phyloP scores from a whole-genome alignment of 306 rosid species.

The Coriaria nepalensis region DNA sequence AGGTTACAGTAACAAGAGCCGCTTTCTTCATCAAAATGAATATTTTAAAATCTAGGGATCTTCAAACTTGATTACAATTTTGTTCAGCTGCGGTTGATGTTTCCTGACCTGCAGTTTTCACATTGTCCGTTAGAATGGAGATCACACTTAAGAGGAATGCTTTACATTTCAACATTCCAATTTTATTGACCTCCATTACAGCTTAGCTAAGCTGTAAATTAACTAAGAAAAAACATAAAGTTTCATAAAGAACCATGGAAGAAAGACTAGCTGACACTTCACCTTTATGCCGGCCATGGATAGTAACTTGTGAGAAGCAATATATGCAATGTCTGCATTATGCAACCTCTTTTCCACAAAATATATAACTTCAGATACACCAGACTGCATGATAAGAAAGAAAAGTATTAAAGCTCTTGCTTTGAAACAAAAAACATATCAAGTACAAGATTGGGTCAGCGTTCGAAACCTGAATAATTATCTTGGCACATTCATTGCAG shows the following conservation, averaged over 20 bases:
- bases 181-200: neutral
- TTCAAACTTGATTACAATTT: conserved; percentile 53
- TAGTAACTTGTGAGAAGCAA: conserved; percentile 71
- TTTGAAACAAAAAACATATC: neutral
- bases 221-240: neutral
- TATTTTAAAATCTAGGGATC: conserved; percentile 23
- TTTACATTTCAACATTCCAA: neutral
- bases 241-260: neutral
- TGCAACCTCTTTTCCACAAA: conserved; percentile 63
- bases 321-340: conserved; percentile 43
- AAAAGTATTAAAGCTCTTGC: conserved; percentile 1
- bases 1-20: too few relatives aligned
- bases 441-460: neutral
- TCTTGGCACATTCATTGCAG: conserved; percentile 90
- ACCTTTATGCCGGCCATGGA: conserved; percentile 88
- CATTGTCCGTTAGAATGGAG: conserved; percentile 6
- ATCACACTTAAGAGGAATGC: too few relatives aligned
- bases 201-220: neutral
- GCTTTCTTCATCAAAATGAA: too few relatives aligned
- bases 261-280: conserved; percentile 12
- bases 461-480: conserved; percentile 70
- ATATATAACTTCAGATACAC: conserved; percentile 76
- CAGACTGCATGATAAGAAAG: conserved; percentile 39
- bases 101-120: conserved; percentile 56
- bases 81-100: conserved; percentile 52